Conservation (phyloP, 352 stramenopile species). For the Phytophthora kernoviae region DNA sequence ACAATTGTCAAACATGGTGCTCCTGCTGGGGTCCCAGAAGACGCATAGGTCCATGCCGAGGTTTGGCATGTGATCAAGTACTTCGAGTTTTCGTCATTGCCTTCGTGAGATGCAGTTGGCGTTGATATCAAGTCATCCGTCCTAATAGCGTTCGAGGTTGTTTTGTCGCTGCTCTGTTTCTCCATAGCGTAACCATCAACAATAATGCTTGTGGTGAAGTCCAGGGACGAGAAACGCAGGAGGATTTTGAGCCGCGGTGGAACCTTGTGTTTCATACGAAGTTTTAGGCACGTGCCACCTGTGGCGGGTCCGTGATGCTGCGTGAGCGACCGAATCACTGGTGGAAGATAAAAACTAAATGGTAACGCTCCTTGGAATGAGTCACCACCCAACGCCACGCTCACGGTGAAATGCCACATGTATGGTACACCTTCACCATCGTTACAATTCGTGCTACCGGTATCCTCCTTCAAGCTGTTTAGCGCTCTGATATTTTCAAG, state of each 20-base stretch:
- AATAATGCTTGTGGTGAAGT: slow-evolving; percentile 23
- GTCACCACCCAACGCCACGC: slow-evolving; percentile 47
- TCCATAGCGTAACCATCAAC: slow-evolving; percentile 11
- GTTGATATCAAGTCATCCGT: not conserved
- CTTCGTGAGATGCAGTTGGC: not conserved
- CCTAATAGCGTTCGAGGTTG: not conserved
- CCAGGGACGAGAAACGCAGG: slow-evolving; percentile 58
- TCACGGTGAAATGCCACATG: slow-evolving; percentile 43
- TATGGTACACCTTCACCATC: slow-evolving; percentile 13
- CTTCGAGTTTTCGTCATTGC: slow-evolving; percentile 29
- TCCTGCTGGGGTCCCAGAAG: slow-evolving; percentile 9
- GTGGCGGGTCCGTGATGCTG: slow-evolving; percentile 71
- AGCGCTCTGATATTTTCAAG: slow-evolving; percentile 55
- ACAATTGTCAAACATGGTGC: slow-evolving; percentile 66
- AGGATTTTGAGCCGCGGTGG: slow-evolving; percentile 47
- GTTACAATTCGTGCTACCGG: slow-evolving; percentile 8
- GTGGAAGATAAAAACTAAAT: slow-evolving; percentile 64
- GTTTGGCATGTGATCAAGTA: slow-evolving; percentile 56
- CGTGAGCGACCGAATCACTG: slow-evolving; percentile 62
- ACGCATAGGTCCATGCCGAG: slow-evolving; percentile 43
- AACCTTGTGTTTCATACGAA: slow-evolving; percentile 81
- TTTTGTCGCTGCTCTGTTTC: not conserved
- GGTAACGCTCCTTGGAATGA: slow-evolving; percentile 46
- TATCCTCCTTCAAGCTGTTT: slow-evolving; percentile 10
- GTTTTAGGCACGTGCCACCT: slow-evolving; percentile 54